A percentile compares a stretch with the other conserved stretches of the same genome.
phyloP scores from a whole-genome alignment of 129 eudicot genomes.

The Flaveria linearis region DNA sequence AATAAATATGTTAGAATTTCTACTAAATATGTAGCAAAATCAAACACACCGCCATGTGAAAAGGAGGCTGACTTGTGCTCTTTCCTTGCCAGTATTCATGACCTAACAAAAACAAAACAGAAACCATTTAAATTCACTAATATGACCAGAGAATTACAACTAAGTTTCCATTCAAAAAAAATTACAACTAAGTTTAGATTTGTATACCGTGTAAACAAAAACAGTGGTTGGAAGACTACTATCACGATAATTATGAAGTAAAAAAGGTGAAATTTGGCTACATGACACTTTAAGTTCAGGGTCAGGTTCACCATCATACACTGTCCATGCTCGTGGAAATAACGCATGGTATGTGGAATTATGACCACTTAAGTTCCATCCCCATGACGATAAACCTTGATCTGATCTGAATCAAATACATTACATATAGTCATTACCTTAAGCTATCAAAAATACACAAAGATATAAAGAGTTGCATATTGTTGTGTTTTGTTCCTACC shows the following conservation, averaged over 20 bases:
- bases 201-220: too few species aligned
- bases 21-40: too few species aligned
- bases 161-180: too few species aligned
- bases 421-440: conserved; percentile 9
- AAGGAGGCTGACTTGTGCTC: too few species aligned
- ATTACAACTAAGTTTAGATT: too few species aligned
- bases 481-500: conserved; percentile 54
- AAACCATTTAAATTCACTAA: conserved; percentile 10
- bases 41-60: too few species aligned
- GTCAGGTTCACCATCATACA: conserved; percentile 98
- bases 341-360: conserved; percentile 94
- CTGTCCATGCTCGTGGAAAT: conserved; percentile 96
- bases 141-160: not conserved
- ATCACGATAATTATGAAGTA: conserved; percentile 89
- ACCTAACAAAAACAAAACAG: conserved; percentile 48
- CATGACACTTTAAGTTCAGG: conserved; percentile 93
- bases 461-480: not conserved
- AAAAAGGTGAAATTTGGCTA: conserved; percentile 96
- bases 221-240: conserved; percentile 97
- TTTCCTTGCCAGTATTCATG: conserved; percentile 91
- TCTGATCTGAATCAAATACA: conserved; percentile 48
- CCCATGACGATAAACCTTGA: conserved; percentile 97
- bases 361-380: conserved; percentile 94
- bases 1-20: too few species aligned
- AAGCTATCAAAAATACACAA: not conserved